Percentiles rank a stretch among this genome's conserved stretches.
These are phyloP conservation scores for Delphinella strobiligena DNA, from an alignment of 2,329 filamentous ascomycete genomes.

Conservation along the genomic window DNA sequence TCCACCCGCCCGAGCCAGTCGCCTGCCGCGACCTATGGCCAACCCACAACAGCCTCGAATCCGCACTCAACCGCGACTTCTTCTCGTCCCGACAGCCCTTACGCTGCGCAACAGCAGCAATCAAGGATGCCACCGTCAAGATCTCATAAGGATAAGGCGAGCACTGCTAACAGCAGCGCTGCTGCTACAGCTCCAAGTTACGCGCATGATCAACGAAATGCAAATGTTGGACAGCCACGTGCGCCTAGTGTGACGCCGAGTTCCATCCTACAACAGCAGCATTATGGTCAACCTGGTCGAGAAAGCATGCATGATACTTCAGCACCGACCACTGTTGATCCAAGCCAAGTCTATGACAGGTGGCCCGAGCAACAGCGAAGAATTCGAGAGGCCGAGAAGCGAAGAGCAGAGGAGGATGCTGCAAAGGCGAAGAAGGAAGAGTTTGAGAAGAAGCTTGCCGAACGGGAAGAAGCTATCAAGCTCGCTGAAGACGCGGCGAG, in stretches of 20 bases:
- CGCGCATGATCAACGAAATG: conserved; percentile 2
- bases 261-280: conserved; percentile 9
- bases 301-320: conserved; percentile 18
- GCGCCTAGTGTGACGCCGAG: conserved; percentile 9
- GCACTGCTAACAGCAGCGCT: not conserved
- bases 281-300: conserved; percentile 13
- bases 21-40: not conserved
- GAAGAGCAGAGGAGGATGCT: conserved; percentile 23
- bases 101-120: conserved; percentile 2
- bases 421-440: conserved; percentile 20
- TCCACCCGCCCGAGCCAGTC: not conserved
- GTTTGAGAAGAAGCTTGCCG: conserved; percentile 18
- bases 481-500: conserved; percentile 13
- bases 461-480: conserved; percentile 10
- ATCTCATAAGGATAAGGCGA: not conserved
- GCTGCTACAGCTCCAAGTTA: not conserved
- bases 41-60: not conserved
- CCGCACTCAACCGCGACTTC: not conserved
- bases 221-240: conserved; percentile 7
- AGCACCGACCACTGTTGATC: conserved; percentile 36
- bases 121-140: not conserved
- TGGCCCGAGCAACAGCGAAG: conserved; percentile 37
- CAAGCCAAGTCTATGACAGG: conserved; percentile 42
- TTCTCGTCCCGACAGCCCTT: conserved; percentile 5
- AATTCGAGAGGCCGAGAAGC: conserved; percentile 19